Evolutionary conservation across 176 grass and related monocot genomes (phyloP), one percentile per base, ranked within the genome.

Genomic region (Miscanthus lutarioriparius): DNA sequence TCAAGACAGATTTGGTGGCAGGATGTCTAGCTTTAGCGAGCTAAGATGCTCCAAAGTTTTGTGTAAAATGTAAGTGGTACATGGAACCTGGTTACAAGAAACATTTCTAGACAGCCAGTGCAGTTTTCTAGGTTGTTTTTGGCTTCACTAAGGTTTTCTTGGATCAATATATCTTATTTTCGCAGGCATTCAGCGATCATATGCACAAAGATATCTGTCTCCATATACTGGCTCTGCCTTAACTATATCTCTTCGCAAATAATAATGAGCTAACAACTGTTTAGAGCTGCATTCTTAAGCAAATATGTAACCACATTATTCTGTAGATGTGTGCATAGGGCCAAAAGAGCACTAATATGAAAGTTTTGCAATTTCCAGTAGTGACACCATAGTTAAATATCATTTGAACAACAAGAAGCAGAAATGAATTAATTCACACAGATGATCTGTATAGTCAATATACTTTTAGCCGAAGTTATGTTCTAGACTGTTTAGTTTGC

Each of bases 51-150:
- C 77, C 3, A 40, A 70, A 89, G 76, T 85, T 89, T 84, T 89
- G 83, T 89, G 82, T 85, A 70, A 85, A 75, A 85, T 71, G 12
- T 85, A 85, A 64, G 32, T 77, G 30, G 49, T 81, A 85, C 51
- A 72, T 70, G 64, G 63, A 77, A 72, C 40, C 65, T 62, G 39
- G 82, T 85, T 76, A 80, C 49, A 69, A 70, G 58, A 32, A 77
- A 56, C 39, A 77, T 72, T 72, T 48, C 83, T 54, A 76, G 49
- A 77, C 7, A 35, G 41, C 23, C n/a, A 26, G 28, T 89, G 61
- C 27, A 71, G 77, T 81, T 76, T 89, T 80, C 40, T 82, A 77
- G 64, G 32, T 69, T 81, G 58, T 74, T 64, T 30, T 64, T 30
- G 26, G 51, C 67, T 74, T 75, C 64, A 47, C 30, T 35, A 51